These are phyloP conservation scores for Hanseniaspora mollemarum DNA, from an alignment of 805 yeast species.

Conservation along the genomic window DNA sequence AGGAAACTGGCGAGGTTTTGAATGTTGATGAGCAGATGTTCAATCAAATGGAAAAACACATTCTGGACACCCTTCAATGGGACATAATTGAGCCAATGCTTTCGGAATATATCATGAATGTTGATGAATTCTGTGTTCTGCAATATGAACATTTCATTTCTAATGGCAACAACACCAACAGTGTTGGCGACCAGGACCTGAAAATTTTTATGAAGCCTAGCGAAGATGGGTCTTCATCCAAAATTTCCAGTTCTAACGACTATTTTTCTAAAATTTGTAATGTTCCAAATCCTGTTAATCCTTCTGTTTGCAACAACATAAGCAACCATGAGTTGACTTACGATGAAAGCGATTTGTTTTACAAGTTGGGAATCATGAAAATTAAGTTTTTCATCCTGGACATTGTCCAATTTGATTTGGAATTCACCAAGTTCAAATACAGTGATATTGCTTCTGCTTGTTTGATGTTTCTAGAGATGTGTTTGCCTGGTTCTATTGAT, in stretches of 20 bases:
- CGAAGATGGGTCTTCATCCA: constrained; percentile 4
- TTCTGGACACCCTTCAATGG: constrained; percentile 63
- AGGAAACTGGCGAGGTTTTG: constrained; percentile 45
- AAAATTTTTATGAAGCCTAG: constrained; percentile 9
- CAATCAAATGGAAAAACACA: constrained; percentile 68
- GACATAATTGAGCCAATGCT: constrained; percentile 51
- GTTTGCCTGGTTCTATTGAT: constrained; percentile 15
- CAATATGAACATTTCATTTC: constrained; percentile 31
- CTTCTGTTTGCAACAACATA: background rate
- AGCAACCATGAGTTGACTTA: background rate
- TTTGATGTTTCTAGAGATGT: constrained; percentile 14
- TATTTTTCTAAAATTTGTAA: constrained; percentile 14
- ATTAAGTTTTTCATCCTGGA: constrained; percentile 13
- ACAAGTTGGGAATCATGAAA: constrained; percentile 13
- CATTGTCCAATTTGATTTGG: constrained; percentile 14
- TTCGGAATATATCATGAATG: constrained; percentile 37
- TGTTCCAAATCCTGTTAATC: constrained; percentile 9
- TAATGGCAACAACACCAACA: constrained; percentile 18
- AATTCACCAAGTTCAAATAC: constrained; percentile 11
- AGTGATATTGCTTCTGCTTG: constrained; percentile 15
- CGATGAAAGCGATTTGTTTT: constrained; percentile 12
- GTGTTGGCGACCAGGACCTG: constrained; percentile 7
- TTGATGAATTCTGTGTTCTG: constrained; percentile 35
- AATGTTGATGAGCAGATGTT: constrained; percentile 49
- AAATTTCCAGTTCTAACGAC: constrained; percentile 9